These are phyloP conservation scores for Cafeteria roenbergensis DNA, from an alignment of 108 stramenopile genomes.

Conservation along the genomic window DNA sequence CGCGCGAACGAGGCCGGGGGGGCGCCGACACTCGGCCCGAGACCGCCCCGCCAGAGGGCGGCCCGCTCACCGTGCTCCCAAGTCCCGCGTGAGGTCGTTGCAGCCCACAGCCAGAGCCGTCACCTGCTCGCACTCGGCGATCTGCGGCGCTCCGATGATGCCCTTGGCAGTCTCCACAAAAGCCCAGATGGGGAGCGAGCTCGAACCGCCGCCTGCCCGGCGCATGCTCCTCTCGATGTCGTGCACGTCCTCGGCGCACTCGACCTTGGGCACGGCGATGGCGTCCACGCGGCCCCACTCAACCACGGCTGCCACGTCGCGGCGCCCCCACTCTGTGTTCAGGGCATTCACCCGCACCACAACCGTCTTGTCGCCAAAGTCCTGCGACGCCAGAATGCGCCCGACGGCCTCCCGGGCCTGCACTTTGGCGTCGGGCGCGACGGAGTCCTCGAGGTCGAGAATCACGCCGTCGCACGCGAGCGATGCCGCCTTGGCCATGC, in stretches of 20 bases:
- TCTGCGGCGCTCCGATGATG: conserved; percentile 1
- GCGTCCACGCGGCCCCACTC: not conserved
- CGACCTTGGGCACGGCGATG: conserved; percentile 21
- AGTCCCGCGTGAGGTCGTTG: conserved; percentile 16
- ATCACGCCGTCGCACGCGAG: conserved; percentile 14
- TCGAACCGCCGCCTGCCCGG: conserved; percentile 2
- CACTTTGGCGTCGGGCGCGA: conserved; percentile 12
- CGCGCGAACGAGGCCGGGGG: too few species aligned
- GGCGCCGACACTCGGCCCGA: too few species aligned
- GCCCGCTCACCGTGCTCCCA: not conserved
- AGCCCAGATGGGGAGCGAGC: conserved; percentile 8
- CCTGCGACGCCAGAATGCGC: not conserved
- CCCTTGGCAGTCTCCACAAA: conserved; percentile 19
- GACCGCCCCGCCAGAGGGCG: conserved; percentile 1
- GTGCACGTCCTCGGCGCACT: conserved; percentile 10
- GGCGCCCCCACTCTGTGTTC: conserved; percentile 14
- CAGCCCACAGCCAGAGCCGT: conserved; percentile 12
- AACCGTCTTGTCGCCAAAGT: not conserved
- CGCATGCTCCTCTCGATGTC: not conserved
- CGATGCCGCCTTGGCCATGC: not conserved
- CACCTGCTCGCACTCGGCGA: conserved; percentile 2
- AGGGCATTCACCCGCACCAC: conserved; percentile 19
- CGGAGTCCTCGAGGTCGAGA: conserved; percentile 22
- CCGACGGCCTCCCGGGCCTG: conserved; percentile 2
- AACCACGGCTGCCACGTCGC: conserved; percentile 14